phyloP scores from a whole-genome alignment of 805 yeast genomes.

The Hanseniaspora mollemarum region DNA sequence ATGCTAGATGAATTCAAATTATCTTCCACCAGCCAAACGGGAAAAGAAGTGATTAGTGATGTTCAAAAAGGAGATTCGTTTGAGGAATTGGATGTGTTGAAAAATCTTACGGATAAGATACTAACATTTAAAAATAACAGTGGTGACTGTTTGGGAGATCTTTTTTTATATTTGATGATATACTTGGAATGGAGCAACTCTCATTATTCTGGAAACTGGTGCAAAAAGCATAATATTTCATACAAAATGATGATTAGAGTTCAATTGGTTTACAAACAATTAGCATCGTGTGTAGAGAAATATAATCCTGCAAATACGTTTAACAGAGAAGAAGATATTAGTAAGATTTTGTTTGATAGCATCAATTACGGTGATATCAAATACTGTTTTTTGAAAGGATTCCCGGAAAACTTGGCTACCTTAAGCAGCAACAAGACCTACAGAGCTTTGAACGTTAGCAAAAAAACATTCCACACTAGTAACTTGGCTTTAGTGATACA shows the following conservation, averaged over 20 bases:
- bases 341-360: conserved; percentile 16
- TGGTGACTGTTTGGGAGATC: conserved; percentile 58
- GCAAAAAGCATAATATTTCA: conserved; percentile 71
- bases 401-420: conserved; percentile 27
- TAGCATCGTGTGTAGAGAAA: conserved; percentile 41
- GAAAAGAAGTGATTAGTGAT: not conserved
- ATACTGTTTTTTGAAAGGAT: conserved; percentile 27
- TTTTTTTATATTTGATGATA: conserved; percentile 58
- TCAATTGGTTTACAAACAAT: conserved; percentile 58
- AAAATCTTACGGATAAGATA: conserved; percentile 20
- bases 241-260: conserved; percentile 60
- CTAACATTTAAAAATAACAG: conserved; percentile 26
- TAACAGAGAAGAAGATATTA: conserved; percentile 26
- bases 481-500: not conserved
- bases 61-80: not conserved
- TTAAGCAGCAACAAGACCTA: conserved; percentile 25
- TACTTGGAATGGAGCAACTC: conserved; percentile 66
- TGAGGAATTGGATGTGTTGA: conserved; percentile 18
- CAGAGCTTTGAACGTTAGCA: conserved; percentile 21
- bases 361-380: conserved; percentile 17
- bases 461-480: not conserved
- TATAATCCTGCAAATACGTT: conserved; percentile 28
- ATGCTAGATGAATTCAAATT: conserved; percentile 74
- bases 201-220: conserved; percentile 67
- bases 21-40: conserved; percentile 32